These are phyloP conservation scores for Ogataea paradorogensis DNA, from an alignment of 805 yeast species.

Conservation along the genomic window DNA sequence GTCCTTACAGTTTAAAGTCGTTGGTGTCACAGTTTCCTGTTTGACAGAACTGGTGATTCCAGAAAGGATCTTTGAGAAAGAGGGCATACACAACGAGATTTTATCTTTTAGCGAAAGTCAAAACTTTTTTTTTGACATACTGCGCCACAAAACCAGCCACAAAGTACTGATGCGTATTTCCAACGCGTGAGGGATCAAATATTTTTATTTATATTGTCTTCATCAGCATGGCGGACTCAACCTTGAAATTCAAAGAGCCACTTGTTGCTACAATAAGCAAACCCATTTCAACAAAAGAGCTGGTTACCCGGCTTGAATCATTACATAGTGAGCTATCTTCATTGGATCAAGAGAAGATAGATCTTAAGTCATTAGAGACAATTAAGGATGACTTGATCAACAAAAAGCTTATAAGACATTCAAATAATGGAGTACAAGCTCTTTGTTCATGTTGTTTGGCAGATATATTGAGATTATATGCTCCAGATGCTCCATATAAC, in stretches of 20 bases:
- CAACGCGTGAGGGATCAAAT: constrained; percentile 14
- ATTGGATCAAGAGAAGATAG: constrained; percentile 58
- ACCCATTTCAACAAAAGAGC: constrained; percentile 60
- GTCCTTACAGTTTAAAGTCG: neutral
- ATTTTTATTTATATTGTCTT: neutral
- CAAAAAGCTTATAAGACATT: constrained; percentile 55
- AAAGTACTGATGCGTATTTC: neutral
- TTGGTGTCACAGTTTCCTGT: constrained; percentile 2
- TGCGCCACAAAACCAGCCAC: constrained; percentile 2
- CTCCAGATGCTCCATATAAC: constrained; percentile 88
- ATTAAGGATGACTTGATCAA: constrained; percentile 53
- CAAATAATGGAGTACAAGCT: constrained; percentile 68
- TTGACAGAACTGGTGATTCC: constrained; percentile 16
- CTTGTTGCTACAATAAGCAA: constrained; percentile 56
- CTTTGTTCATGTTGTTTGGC: constrained; percentile 69
- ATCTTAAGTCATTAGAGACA: constrained; percentile 41
- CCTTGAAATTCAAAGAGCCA: constrained; percentile 14
- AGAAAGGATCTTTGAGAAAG: constrained; percentile 17
- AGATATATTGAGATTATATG: constrained; percentile 72
- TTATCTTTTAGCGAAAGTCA: neutral
- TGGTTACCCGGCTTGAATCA: constrained; percentile 51
- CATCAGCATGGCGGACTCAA: constrained; percentile 17
- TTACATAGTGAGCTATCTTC: constrained; percentile 63
- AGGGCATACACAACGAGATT: constrained; percentile 7
- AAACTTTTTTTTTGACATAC: neutral